Conservation (phyloP, 306 rosid species). For the Prunus salicina region DNA sequence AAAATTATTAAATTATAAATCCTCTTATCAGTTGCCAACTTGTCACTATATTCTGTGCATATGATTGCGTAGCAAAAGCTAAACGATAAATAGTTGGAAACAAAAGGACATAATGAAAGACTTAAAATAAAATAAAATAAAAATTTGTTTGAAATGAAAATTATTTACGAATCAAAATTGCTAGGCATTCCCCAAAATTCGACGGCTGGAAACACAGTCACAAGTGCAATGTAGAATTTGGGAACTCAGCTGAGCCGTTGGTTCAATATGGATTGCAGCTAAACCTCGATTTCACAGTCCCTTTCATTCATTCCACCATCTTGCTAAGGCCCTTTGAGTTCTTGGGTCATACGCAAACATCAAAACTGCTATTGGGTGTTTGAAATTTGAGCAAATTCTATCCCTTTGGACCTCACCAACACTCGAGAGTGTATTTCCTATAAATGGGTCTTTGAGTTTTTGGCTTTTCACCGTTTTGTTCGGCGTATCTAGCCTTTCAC, state of each 20-base stretch:
- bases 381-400: not conserved
- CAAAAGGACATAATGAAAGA: not conserved
- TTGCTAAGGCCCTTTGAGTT: not conserved
- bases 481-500: not conserved
- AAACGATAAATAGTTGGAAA: too few species aligned
- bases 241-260: conserved; percentile 28
- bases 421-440: not conserved
- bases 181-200: conserved; percentile 11
- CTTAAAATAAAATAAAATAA: too few species aligned
- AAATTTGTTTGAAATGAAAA: too few species aligned
- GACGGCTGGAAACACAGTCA: conserved; percentile 10
- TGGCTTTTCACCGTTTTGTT: not conserved
- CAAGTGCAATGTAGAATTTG: not conserved
- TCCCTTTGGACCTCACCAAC: not conserved
- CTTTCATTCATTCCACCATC: conserved; percentile 6
- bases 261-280: conserved; percentile 15
- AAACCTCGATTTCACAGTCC: conserved; percentile 14
- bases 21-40: too few species aligned
- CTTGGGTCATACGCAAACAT: not conserved
- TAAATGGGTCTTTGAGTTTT: conserved; percentile 11
- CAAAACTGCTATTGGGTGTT: not conserved
- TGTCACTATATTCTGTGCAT: too few species aligned
- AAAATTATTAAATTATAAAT: too few species aligned
- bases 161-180: not conserved
- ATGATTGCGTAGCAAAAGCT: too few species aligned